phyloP scores from a whole-genome alignment of 495 filamentous ascomycete genomes.

The Penicillium atrosanguineum region DNA sequence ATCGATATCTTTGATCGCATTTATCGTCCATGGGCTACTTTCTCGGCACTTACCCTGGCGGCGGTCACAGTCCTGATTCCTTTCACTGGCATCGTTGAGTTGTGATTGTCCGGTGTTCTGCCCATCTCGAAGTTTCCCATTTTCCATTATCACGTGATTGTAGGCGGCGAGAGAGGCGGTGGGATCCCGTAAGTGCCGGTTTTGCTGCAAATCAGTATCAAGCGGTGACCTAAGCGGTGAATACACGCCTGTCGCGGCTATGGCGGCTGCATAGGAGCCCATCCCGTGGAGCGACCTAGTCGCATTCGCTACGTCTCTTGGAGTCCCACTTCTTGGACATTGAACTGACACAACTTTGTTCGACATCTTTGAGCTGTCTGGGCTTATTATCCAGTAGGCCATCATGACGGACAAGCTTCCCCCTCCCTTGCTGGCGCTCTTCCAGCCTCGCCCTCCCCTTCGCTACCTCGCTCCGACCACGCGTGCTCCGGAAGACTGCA shows the following conservation, averaged over 20 bases:
- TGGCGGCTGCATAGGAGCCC: conserved; percentile 1
- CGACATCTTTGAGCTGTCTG: background rate
- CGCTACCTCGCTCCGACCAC: conserved; percentile 85
- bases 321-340: background rate
- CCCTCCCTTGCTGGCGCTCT: conserved; percentile 86
- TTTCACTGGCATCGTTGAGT: conserved; percentile 64
- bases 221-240: conserved; percentile 17
- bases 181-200: background rate
- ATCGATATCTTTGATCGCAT: background rate
- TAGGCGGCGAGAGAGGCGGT: background rate
- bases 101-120: background rate
- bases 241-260: conserved; percentile 9
- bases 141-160: conserved; percentile 28
- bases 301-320: background rate
- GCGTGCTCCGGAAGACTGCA: conserved; percentile 77
- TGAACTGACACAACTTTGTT: background rate
- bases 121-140: conserved; percentile 10
- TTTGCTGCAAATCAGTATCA: background rate
- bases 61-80: conserved; percentile 48
- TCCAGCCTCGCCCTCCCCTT: conserved; percentile 87
- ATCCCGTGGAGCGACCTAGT: background rate
- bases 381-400: background rate
- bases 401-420: conserved; percentile 95
- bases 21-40: background rate
- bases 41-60: conserved; percentile 34